Evolutionary conservation across 2,329 filamentous ascomycete species (phyloP).

Genomic region (Chaetomiaceae sp.): DNA sequence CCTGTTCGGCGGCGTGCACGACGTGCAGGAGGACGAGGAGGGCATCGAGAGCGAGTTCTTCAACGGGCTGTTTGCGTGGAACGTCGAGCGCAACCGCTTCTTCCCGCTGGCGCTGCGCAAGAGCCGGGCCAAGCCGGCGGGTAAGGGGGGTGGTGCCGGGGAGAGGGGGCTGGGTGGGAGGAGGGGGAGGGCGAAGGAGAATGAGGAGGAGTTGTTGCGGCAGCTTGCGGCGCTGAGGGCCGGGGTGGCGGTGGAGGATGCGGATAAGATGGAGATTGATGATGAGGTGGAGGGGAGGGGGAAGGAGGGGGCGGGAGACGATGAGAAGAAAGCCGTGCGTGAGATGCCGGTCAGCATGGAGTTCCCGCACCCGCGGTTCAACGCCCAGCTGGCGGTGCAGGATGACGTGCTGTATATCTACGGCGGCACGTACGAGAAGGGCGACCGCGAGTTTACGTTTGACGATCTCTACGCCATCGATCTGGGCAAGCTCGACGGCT

Average conservation of each 20-base stretch:
- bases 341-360: slow-evolving; percentile 67
- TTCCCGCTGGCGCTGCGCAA: slow-evolving; percentile 77
- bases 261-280: slow-evolving; percentile 38
- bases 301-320: slow-evolving; percentile 40
- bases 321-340: slow-evolving; percentile 52
- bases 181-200: slow-evolving; percentile 74
- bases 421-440: slow-evolving; percentile 91
- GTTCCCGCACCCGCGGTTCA: slow-evolving; percentile 85
- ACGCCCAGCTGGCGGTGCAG: slow-evolving; percentile 83
- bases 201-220: slow-evolving; percentile 82
- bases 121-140: slow-evolving; percentile 51
- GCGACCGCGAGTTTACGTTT: slow-evolving; percentile 90
- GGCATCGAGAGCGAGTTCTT: slow-evolving; percentile 98
- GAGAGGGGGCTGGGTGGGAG: slow-evolving; percentile 51
- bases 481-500: slow-evolving; percentile 89
- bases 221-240: slow-evolving; percentile 83
- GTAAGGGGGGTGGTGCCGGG: slow-evolving; percentile 27
- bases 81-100: slow-evolving; percentile 90
- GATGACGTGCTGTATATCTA: slow-evolving; percentile 91
- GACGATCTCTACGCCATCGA: slow-evolving; percentile 92
- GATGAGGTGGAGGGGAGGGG: slow-evolving; percentile 22
- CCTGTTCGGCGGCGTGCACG: slow-evolving; percentile 88
- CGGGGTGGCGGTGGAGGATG: slow-evolving; percentile 53
- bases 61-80: slow-evolving; percentile 86
- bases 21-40: slow-evolving; percentile 85